Percentiles rank a stretch among this genome's conserved stretches.
These are phyloP conservation scores for Cochlearia excelsa DNA, from an alignment of 345 rosid species.

Conservation along the genomic window DNA sequence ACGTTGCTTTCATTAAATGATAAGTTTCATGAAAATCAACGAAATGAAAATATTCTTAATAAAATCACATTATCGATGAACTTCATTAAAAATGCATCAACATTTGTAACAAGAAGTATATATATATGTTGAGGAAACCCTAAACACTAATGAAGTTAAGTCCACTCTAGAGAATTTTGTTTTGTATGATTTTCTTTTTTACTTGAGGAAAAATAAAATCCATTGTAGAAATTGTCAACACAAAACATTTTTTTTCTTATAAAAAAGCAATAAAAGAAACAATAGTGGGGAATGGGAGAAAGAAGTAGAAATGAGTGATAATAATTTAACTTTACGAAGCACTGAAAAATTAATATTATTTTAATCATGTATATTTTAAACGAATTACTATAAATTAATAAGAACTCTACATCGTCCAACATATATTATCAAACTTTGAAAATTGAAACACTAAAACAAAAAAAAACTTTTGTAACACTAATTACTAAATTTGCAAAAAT, in stretches of 20 bases:
- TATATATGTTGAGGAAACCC: no score
- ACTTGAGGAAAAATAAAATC: conserved; percentile 13
- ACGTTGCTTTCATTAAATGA: conserved; percentile 20
- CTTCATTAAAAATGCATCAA: no score
- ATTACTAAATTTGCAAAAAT: no score
- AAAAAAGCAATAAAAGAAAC: neutral
- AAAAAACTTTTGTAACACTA: no score
- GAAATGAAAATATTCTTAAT: neutral
- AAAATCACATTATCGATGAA: neutral
- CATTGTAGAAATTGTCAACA: neutral
- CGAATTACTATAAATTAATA: no score
- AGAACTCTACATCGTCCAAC: no score
- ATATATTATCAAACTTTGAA: no score
- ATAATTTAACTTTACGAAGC: conserved; percentile 17
- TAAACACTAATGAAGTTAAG: no score
- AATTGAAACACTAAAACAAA: no score
- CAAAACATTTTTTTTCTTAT: conserved; percentile 10
- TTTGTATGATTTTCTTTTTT: conserved; percentile 8
- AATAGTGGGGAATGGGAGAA: conserved; percentile 9
- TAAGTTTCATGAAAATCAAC: conserved; percentile 23
- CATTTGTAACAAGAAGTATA: no score
- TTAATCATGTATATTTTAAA: neutral
- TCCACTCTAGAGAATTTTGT: no score
- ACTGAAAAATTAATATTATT: neutral
- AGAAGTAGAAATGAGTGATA: conserved; percentile 7